Percentiles rank a stretch among this genome's conserved stretches.
phyloP scores from a whole-genome alignment of 1,284 basidiomycete genomes.

The Taiwanofungus camphoratus region DNA sequence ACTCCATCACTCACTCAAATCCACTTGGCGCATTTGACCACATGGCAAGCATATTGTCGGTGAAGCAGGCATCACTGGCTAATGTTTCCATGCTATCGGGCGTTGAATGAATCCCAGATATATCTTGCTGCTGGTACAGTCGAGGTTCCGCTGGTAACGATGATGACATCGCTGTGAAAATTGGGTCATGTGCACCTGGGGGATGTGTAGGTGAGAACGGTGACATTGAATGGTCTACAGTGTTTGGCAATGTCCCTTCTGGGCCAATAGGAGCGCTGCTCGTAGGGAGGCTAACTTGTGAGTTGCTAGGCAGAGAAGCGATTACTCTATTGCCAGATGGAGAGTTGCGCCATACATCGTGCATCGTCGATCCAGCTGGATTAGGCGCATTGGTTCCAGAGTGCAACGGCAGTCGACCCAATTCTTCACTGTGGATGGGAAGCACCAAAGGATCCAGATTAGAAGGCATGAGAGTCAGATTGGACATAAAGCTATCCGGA shows the following conservation, averaged over 20 bases:
- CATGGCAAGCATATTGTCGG: slow-evolving; percentile 26
- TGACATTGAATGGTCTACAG: no score
- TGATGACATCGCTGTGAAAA: slow-evolving; percentile 6
- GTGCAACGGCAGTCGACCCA: slow-evolving; percentile 51
- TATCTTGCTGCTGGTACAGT: not conserved
- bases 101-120: not conserved
- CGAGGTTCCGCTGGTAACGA: not conserved
- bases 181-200: no score
- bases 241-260: no score
- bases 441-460: slow-evolving; percentile 25
- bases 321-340: no score
- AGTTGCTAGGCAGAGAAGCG: no score
- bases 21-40: slow-evolving; percentile 30
- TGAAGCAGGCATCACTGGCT: slow-evolving; percentile 5
- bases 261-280: no score
- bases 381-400: slow-evolving; percentile 15
- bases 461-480: not conserved
- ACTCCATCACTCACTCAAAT: slow-evolving; percentile 28
- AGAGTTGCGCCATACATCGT: not conserved
- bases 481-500: no score
- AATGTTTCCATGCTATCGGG: not conserved
- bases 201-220: no score
- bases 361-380: not conserved
- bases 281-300: no score
- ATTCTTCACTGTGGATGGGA: slow-evolving; percentile 55